Percentiles rank a stretch among this genome's conserved stretches.
These are phyloP conservation scores for Hygrocybe punicea DNA, from an alignment of 768 basidiomycete genomes.

Conservation along the genomic window DNA sequence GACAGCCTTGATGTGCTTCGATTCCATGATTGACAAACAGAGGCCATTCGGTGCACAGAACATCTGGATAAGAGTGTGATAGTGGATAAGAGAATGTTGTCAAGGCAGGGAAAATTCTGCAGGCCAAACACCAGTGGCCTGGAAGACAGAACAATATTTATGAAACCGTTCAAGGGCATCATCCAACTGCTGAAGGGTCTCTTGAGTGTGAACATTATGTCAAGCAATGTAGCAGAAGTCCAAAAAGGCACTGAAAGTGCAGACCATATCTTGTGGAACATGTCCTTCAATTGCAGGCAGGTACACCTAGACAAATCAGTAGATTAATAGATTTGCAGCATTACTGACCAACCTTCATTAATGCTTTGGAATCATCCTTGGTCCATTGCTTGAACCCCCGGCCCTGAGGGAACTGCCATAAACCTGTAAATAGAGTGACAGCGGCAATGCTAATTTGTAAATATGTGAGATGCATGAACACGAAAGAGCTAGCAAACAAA, in stretches of 20 bases:
- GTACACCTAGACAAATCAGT: slow-evolving; percentile 24
- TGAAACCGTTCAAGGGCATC: background rate
- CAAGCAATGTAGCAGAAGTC: slow-evolving; percentile 25
- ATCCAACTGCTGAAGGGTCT: background rate
- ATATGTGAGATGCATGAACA: background rate
- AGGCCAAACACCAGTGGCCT: slow-evolving; percentile 6
- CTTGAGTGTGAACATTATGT: slow-evolving; percentile 9
- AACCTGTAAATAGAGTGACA: slow-evolving; percentile 5
- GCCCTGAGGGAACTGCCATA: no score
- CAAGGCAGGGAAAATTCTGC: no score
- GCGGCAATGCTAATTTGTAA: slow-evolving; percentile 3
- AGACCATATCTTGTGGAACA: no score
- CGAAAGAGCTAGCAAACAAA: slow-evolving; percentile 15
- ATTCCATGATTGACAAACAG: slow-evolving; percentile 24
- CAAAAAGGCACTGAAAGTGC: slow-evolving; percentile 16
- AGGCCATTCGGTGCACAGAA: slow-evolving; percentile 23
- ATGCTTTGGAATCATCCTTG: slow-evolving; percentile 11
- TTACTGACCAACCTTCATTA: slow-evolving; percentile 9
- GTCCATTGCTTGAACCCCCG: slow-evolving; percentile 13
- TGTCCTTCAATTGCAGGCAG: no score
- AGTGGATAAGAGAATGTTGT: slow-evolving; percentile 10
- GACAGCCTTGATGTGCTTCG: slow-evolving; percentile 25
- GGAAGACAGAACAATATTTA: slow-evolving; percentile 27
- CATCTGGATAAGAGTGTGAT: slow-evolving; percentile 11
- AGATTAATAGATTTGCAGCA: background rate